phyloP scores from a whole-genome alignment of 768 basidiomycete species.

The Lepiota venenata region DNA sequence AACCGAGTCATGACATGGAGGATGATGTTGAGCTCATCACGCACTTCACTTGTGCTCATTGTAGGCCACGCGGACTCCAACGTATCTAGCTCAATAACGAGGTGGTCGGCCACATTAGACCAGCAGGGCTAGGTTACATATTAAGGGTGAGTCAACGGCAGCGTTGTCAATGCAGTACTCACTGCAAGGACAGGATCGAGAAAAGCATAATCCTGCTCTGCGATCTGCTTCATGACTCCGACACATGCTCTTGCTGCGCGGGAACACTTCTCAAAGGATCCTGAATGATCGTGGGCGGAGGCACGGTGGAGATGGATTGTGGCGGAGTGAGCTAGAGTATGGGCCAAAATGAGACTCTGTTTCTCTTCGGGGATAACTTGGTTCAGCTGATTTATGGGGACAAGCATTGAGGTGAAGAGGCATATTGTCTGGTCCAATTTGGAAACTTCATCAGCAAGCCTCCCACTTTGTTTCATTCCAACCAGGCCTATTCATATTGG shows the following conservation, averaged over 20 bases:
- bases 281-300: slow-evolving; percentile 55
- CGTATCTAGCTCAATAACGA: slow-evolving; percentile 63
- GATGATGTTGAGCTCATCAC: slow-evolving; percentile 57
- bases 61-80: slow-evolving; percentile 64
- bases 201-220: slow-evolving; percentile 62
- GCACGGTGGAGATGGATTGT: slow-evolving; percentile 63
- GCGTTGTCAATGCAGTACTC: slow-evolving; percentile 22
- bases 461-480: slow-evolving; percentile 43
- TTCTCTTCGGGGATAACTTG: slow-evolving; percentile 53
- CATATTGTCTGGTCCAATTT: slow-evolving; percentile 60
- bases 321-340: slow-evolving; percentile 66
- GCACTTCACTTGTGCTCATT: slow-evolving; percentile 52
- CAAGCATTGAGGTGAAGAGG: slow-evolving; percentile 59
- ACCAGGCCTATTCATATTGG: background rate
- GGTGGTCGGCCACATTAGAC: slow-evolving; percentile 63
- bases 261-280: slow-evolving; percentile 64
- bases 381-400: slow-evolving; percentile 64
- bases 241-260: slow-evolving; percentile 59
- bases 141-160: slow-evolving; percentile 2
- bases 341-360: slow-evolving; percentile 53
- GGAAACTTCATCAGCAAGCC: slow-evolving; percentile 56
- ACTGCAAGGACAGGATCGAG: slow-evolving; percentile 81
- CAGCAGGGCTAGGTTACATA: slow-evolving; percentile 55
- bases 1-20: slow-evolving; percentile 65
- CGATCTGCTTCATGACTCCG: slow-evolving; percentile 57